A percentile compares a stretch with the other conserved stretches of the same genome.
Conservation (phyloP, 2,329 filamentous ascomycete genomes). For the Claviceps humidiphila region DNA sequence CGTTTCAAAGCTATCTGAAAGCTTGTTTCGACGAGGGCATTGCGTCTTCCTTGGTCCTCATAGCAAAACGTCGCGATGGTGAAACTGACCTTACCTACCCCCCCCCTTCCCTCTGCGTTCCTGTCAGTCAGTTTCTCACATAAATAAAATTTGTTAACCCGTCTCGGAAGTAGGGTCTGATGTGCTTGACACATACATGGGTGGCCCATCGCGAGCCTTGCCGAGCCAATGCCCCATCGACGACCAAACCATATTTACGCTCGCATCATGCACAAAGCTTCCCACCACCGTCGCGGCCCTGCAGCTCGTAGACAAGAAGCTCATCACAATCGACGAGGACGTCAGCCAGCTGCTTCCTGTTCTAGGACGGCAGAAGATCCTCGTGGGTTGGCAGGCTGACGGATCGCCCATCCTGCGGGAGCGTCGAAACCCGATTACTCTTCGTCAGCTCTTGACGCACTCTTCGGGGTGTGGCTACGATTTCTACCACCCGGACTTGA, state of each 20-base stretch:
- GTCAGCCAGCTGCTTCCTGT: constrained; percentile 22
- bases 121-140: not conserved
- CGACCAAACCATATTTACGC: not conserved
- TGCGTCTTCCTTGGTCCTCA: not conserved
- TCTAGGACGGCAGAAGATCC: constrained; percentile 33
- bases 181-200: not conserved
- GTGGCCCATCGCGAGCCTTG: not conserved
- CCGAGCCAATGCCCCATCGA: not conserved
- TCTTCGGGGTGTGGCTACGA: constrained; percentile 35
- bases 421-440: constrained; percentile 26
- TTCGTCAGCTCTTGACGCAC: constrained; percentile 38
- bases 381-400: constrained; percentile 31
- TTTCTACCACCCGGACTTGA: constrained; percentile 18
- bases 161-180: not conserved
- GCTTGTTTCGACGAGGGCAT: not conserved
- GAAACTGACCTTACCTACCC: not conserved
- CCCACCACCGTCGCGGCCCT: constrained; percentile 37
- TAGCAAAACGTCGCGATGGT: not conserved
- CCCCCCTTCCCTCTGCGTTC: not conserved
- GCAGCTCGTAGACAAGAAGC: constrained; percentile 36
- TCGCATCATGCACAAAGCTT: constrained; percentile 30
- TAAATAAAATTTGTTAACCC: not conserved
- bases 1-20: not conserved
- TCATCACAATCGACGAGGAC: not conserved
- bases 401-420: constrained; percentile 22